These are phyloP conservation scores for Claviceps monticola DNA, from an alignment of 2,329 filamentous ascomycete genomes.

Conservation along the genomic window DNA sequence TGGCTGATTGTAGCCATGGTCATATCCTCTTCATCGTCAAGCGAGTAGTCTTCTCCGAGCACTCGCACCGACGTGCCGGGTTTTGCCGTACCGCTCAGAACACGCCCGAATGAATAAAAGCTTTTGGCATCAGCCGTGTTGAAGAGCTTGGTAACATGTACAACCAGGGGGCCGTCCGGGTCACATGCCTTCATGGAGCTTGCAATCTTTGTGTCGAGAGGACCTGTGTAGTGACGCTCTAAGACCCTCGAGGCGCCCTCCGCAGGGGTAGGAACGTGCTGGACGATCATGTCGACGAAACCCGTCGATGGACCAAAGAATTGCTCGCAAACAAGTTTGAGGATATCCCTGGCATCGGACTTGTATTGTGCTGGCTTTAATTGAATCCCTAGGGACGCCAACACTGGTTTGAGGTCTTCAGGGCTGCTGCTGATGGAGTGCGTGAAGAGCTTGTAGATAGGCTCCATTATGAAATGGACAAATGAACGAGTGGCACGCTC, in stretches of 20 bases:
- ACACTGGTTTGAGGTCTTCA: conserved; percentile 64
- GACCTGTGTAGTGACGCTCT: conserved; percentile 83
- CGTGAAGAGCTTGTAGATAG: conserved; percentile 94
- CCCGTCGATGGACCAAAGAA: conserved; percentile 86
- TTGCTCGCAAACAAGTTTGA: conserved; percentile 82
- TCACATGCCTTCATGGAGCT: conserved; percentile 70
- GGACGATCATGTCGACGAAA: conserved; percentile 90
- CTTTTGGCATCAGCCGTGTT: conserved; percentile 79
- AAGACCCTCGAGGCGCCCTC: conserved; percentile 65
- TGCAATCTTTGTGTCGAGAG: conserved; percentile 67
- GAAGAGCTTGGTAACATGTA: conserved; percentile 89
- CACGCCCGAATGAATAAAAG: conserved; percentile 81
- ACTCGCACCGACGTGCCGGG: conserved; percentile 77
- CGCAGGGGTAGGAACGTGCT: conserved; percentile 76
- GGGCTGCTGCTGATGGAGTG: conserved; percentile 88
- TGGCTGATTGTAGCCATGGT: conserved; percentile 68
- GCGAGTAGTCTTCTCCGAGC: conserved; percentile 85
- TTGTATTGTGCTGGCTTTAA: conserved; percentile 90
- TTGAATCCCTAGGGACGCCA: conserved; percentile 66
- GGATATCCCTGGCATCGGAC: conserved; percentile 73
- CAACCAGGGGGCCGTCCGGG: conserved; percentile 78
- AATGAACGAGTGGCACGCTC: conserved; percentile 74
- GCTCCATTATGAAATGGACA: conserved; percentile 87
- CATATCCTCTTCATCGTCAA: conserved; percentile 98
- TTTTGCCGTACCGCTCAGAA: conserved; percentile 80